Evolutionary conservation across 2,329 filamentous ascomycete genomes (phyloP), one percentile per base, ranked within the genome.

Genomic region (Ophidiomyces ophidiicola): DNA sequence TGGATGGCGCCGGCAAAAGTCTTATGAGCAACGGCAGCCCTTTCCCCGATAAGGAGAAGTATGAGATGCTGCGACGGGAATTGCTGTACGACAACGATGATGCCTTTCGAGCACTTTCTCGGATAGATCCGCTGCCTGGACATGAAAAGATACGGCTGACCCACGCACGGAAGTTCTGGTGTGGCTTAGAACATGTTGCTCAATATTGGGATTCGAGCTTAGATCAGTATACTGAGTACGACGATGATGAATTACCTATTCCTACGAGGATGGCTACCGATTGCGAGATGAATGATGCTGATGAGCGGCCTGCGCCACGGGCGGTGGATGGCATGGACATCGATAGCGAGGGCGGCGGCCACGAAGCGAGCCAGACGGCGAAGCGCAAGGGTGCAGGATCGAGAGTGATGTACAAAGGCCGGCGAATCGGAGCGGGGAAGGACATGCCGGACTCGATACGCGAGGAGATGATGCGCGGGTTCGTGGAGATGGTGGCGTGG

Each of bases 181-280:
- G 67, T 36, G 68, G 65, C 2, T 59, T 79, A 37, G 71, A 77
- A 46, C 67, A 66, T 24, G 65, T 78, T 65, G 63, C 71, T 11
- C 70, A 73, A 46, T 78, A 76, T 50, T 79, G 75, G 74, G 75
- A 79, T 50, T 63, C 62, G 26, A 74, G 68, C 43, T 51, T 70
- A 33, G 75, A 79, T 47, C 56, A 74, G 20, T 76, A 76, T 52
- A 66, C 65, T 42, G 61, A 66, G 38, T 54, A 57, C 11, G 53
- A 59, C 18, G 50, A 53, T 7, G 46, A 50, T 32, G 44, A 39
- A 17, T 12, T 17, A 4, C 11, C n/a, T n/a, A n/a, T n/a, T n/a
- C n/a, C n/a, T n/a, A 26, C 24, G 6, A 30, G 12, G 11, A 25
- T 20, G 15, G 8, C 10, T 3, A 20, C 15, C 7, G 10, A 26